Percentiles rank a stretch among this genome's conserved stretches.
These are phyloP conservation scores for Magnolia sinica DNA, from an alignment of 164 flowering plant species.

Conservation along the genomic window DNA sequence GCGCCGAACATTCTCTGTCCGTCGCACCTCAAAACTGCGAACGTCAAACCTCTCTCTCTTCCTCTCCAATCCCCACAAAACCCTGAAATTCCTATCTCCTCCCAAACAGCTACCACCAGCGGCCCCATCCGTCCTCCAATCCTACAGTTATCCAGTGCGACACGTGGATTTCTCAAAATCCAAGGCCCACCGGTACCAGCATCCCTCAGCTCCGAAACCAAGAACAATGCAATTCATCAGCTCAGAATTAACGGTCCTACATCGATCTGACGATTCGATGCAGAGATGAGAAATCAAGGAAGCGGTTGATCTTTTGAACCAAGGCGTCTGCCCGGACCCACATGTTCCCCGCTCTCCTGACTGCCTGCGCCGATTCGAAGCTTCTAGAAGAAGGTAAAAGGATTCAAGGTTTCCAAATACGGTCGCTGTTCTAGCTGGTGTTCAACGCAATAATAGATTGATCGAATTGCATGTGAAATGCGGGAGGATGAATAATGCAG, in stretches of 20 bases:
- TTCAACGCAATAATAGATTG: constrained; percentile 42
- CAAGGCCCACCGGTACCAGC: background rate
- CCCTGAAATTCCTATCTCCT: background rate
- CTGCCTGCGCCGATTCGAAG: constrained; percentile 40
- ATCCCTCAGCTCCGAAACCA: constrained; percentile 11
- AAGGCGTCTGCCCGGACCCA: constrained; percentile 57
- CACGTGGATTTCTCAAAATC: background rate
- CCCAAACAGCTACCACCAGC: constrained; percentile 13
- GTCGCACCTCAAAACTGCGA: background rate
- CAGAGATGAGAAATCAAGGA: constrained; percentile 59
- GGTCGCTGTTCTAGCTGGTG: constrained; percentile 52
- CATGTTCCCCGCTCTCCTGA: constrained; percentile 41
- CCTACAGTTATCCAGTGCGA: constrained; percentile 17
- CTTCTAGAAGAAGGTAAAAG: constrained; percentile 54
- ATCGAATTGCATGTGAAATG: constrained; percentile 60
- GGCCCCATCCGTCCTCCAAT: constrained; percentile 7
- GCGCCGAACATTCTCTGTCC: background rate
- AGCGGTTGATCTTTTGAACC: constrained; percentile 51
- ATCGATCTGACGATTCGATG: constrained; percentile 43
- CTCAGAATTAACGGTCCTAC: constrained; percentile 10
- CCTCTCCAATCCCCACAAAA: background rate
- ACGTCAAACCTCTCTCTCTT: too few relatives aligned
- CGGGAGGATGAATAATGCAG: constrained; percentile 65
- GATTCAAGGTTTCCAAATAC: constrained; percentile 57
- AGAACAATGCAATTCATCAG: constrained; percentile 7